Conservation (phyloP, 345 rosid genomes). For the Eutrema japonicum region DNA sequence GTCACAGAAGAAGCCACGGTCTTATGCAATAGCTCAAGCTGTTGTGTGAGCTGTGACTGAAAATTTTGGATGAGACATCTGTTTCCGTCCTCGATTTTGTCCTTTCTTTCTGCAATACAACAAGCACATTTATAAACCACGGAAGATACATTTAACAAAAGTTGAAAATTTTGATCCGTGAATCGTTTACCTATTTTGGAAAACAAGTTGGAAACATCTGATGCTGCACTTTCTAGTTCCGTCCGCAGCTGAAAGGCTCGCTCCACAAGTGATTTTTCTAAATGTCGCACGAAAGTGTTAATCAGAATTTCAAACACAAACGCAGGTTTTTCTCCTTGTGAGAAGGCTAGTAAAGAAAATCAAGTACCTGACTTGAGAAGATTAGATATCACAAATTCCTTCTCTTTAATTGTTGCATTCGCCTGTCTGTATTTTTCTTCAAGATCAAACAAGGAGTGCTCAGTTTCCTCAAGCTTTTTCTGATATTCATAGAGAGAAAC, state of each 20-base stretch:
- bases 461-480: slow-evolving; percentile 92
- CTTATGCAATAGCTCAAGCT: slow-evolving; percentile 86
- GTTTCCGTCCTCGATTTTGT: slow-evolving; percentile 91
- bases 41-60: slow-evolving; percentile 82
- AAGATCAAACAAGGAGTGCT: slow-evolving; percentile 74
- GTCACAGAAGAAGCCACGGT: slow-evolving; percentile 83
- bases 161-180: neutral
- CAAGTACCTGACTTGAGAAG: slow-evolving; percentile 85
- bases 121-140: slow-evolving; percentile 26
- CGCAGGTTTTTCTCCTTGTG: neutral
- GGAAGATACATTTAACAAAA: slow-evolving; percentile 16
- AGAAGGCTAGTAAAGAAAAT: neutral
- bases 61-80: slow-evolving; percentile 70
- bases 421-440: slow-evolving; percentile 96
- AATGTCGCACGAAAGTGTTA: slow-evolving; percentile 27
- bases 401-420: slow-evolving; percentile 88
- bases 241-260: slow-evolving; percentile 81
- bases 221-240: slow-evolving; percentile 86
- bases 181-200: slow-evolving; percentile 73
- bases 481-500: slow-evolving; percentile 46
- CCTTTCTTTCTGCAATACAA: slow-evolving; percentile 78
- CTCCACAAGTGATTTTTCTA: slow-evolving; percentile 87
- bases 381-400: slow-evolving; percentile 82
- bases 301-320: neutral
- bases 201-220: slow-evolving; percentile 85